Evolutionary conservation across 2,329 filamentous ascomycete genomes (phyloP).

Genomic region (Fusarium chuoi): DNA sequence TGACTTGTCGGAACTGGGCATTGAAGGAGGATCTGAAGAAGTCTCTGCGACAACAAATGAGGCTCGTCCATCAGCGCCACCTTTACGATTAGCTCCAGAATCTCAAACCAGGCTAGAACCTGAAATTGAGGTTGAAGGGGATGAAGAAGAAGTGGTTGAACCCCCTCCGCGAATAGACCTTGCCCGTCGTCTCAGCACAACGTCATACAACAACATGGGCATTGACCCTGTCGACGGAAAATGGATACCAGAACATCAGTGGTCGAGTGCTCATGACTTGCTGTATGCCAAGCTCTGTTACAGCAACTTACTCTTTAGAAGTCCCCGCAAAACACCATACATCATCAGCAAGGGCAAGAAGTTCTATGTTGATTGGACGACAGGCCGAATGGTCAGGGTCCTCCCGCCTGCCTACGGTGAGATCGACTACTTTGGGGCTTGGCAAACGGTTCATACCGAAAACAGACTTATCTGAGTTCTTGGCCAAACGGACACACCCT

Average conservation of each 20-base stretch:
- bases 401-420: slow-evolving; percentile 66
- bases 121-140: slow-evolving; percentile 36
- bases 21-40: slow-evolving; percentile 33
- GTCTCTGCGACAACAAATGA: slow-evolving; percentile 36
- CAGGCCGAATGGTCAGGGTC: slow-evolving; percentile 64
- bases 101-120: slow-evolving; percentile 37
- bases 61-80: slow-evolving; percentile 23
- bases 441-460: slow-evolving; percentile 62
- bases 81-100: slow-evolving; percentile 25
- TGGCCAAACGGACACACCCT: slow-evolving; percentile 12
- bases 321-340: slow-evolving; percentile 67
- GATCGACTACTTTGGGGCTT: slow-evolving; percentile 59
- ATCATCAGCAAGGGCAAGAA: slow-evolving; percentile 66
- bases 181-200: slow-evolving; percentile 55
- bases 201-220: slow-evolving; percentile 57
- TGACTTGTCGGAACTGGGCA: slow-evolving; percentile 40
- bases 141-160: slow-evolving; percentile 32
- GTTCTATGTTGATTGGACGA: slow-evolving; percentile 69
- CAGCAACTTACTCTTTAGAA: slow-evolving; percentile 65
- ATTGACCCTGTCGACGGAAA: slow-evolving; percentile 63
- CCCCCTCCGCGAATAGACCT: slow-evolving; percentile 47
- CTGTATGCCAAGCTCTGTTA: slow-evolving; percentile 70
- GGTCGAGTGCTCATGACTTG: slow-evolving; percentile 66
- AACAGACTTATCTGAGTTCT: slow-evolving; percentile 56
- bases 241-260: slow-evolving; percentile 65